Evolutionary conservation across 331 rosid species (phyloP), one percentile per base, ranked within the genome.

Genomic region (Quercus lobata): DNA sequence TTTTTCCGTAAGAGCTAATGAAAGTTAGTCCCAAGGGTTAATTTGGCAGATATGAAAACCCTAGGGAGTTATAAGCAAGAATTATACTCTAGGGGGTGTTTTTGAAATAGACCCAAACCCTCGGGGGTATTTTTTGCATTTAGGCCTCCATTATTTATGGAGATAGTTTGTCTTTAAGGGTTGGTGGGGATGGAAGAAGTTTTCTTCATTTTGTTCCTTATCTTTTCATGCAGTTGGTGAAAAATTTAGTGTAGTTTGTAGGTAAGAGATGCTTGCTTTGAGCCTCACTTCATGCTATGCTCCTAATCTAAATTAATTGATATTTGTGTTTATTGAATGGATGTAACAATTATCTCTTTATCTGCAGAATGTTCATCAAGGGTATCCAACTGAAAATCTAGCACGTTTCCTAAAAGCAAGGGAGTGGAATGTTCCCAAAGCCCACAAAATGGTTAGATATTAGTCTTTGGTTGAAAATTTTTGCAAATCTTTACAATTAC

Each of bases 321-420:
- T 18, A 22, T 32, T 32, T 32, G 12, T n/a, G 10, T 46, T 16
- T 27, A 29, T 11, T 58, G 2, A 12, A 5, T 62, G 25, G 9
- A 34, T 69, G 37, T 44, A 65, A 46, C 52, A n/a, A 30, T 61
- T 35, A 65, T 71, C 18, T 72, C 65, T 37, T 79, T 71, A 73
- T 83, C 75, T 63, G 24, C 88, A 95, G 99, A 91, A 90, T 88
- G 88, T 93, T 82, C 99, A 91, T 87, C 96, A 91, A 91, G 98
- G 97, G 78, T 71, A 85, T 78, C 29, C 80, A 71, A 69, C 82
- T 29, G 92, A 90, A 86, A 90, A 90, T 41, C 78, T 91, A 63
- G 71, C 60, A 53, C 97, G 99, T 12, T 95, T 95, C 78, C 92
- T 95, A 2, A 95, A 80, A 88, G 99, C 99, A 82, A 89, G 99